Conservation (phyloP, 345 rosid species). For the Salix purpurea region DNA sequence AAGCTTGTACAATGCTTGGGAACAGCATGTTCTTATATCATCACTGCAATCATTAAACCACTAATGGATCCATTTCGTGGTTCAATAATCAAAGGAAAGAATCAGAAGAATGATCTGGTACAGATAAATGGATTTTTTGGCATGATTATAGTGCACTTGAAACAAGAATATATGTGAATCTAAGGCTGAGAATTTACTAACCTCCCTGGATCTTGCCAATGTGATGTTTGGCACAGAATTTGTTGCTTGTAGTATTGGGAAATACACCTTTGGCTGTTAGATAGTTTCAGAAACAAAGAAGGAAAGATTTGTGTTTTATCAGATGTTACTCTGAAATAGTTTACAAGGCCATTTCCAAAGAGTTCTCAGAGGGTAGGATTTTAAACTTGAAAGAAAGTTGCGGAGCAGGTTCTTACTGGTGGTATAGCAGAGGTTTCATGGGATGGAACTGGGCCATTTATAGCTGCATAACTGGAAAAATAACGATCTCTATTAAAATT, state of each 20-base stretch:
- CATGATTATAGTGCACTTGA: not conserved
- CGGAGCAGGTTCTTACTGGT: constrained; percentile 18
- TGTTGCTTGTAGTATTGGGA: constrained; percentile 42
- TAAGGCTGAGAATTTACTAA: constrained; percentile 11
- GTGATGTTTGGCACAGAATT: constrained; percentile 32
- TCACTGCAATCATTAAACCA: constrained; percentile 67
- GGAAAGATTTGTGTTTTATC: not conserved
- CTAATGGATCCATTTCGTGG: constrained; percentile 38
- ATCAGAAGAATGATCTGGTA: not conserved
- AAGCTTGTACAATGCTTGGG: constrained; percentile 37
- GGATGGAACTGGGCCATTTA: constrained; percentile 39
- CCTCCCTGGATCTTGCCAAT: constrained; percentile 63
- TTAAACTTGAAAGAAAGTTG: not conserved
- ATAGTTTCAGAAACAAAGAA: not conserved
- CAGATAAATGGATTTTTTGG: not conserved
- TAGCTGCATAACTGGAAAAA: constrained; percentile 58
- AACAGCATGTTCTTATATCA: constrained; percentile 49
- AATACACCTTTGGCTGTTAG: constrained; percentile 38
- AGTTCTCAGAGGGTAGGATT: not conserved
- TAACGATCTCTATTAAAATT: not conserved
- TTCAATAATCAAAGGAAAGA: not conserved
- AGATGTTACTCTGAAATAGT: not conserved
- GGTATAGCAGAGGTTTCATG: constrained; percentile 6
- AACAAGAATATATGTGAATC: not conserved
- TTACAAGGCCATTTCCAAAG: not conserved